Conservation (phyloP, 2,329 filamentous ascomycete genomes). For the Verticillium zaregamsianum region DNA sequence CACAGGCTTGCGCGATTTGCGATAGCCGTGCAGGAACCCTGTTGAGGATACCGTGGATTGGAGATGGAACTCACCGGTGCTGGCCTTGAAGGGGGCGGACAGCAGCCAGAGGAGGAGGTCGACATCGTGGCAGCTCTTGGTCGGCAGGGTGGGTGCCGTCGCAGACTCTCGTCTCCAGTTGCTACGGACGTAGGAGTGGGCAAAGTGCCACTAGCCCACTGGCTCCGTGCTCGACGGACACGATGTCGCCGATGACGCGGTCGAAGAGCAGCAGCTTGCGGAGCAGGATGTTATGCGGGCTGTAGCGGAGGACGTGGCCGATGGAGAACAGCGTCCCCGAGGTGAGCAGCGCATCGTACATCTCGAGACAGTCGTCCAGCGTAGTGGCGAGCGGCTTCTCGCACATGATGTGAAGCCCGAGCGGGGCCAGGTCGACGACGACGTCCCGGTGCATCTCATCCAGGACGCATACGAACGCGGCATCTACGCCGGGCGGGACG, state of each 20-base stretch:
- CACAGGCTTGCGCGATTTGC: conserved; percentile 68
- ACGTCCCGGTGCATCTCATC: conserved; percentile 88
- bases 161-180: conserved; percentile 85
- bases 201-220: conserved; percentile 94
- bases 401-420: conserved; percentile 80
- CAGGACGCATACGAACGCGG: conserved; percentile 62
- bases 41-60: conserved; percentile 70
- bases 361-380: conserved; percentile 71
- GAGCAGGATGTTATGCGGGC: conserved; percentile 84
- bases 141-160: conserved; percentile 78
- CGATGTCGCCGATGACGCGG: conserved; percentile 73
- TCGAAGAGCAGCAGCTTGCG: conserved; percentile 73
- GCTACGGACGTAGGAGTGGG: conserved; percentile 84
- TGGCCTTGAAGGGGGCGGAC: conserved; percentile 59
- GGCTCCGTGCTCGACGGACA: conserved; percentile 88
- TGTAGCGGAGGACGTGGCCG: conserved; percentile 90
- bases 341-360: conserved; percentile 56
- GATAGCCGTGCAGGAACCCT: conserved; percentile 76
- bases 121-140: conserved; percentile 95
- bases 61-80: conserved; percentile 55
- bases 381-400: conserved; percentile 90
- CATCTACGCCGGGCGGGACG: conserved; percentile 55
- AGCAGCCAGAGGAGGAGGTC: conserved; percentile 91
- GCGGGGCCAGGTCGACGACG: conserved; percentile 65
- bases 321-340: conserved; percentile 73